Percentiles rank a stretch among this genome's conserved stretches.
These are phyloP conservation scores for Echinosophora koreensis DNA, from an alignment of 306 rosid genomes.

Conservation along the genomic window DNA sequence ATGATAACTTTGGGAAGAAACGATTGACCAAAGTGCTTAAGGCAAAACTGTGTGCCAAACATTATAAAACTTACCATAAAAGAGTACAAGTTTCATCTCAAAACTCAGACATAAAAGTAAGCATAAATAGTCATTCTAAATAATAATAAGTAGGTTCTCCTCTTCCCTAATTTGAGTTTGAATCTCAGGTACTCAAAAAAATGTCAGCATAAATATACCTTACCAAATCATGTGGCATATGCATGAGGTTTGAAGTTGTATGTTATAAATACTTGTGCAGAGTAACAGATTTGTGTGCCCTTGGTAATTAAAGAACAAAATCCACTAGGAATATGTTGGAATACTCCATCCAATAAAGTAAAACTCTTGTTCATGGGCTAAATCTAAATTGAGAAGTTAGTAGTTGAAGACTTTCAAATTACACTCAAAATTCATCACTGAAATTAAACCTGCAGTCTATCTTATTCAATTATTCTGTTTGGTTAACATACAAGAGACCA, in stretches of 20 bases:
- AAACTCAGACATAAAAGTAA: neutral
- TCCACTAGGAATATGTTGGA: neutral
- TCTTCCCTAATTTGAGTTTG: too few species aligned
- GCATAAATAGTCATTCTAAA: neutral
- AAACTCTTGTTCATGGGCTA: neutral
- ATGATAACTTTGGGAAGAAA: constrained; percentile 15
- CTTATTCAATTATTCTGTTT: neutral
- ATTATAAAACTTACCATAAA: neutral
- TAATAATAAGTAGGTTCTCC: too few species aligned
- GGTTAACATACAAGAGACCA: constrained; percentile 3
- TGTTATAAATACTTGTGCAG: too few species aligned
- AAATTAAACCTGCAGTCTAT: neutral
- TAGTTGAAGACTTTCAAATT: too few species aligned
- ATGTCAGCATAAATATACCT: too few species aligned
- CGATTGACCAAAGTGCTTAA: neutral
- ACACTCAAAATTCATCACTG: neutral
- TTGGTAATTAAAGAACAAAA: neutral
- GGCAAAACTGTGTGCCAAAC: neutral
- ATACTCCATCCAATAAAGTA: neutral
- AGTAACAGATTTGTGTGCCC: neutral
- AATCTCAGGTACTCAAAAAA: too few species aligned
- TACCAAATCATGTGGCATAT: neutral
- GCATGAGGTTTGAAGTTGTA: neutral
- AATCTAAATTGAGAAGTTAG: too few species aligned
- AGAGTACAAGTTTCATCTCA: constrained; percentile 13